Conservation (phyloP, 495 filamentous ascomycete genomes). For the Cercophora samala region DNA sequence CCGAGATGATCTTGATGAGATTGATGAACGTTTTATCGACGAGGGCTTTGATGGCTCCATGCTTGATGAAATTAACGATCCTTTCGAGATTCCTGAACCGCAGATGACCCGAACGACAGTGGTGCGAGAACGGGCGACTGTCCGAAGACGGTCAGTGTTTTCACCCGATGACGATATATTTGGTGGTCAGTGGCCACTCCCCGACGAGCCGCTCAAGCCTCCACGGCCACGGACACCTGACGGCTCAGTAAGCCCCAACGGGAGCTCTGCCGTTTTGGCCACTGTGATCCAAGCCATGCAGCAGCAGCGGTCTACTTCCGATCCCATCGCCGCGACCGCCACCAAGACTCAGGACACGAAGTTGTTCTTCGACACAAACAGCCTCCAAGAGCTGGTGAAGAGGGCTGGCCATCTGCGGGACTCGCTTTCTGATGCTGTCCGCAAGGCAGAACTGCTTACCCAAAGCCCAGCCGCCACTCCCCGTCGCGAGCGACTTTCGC, state of each 20-base stretch:
- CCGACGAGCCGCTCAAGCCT: conserved; percentile 29
- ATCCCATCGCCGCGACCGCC: conserved; percentile 38
- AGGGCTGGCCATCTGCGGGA: conserved; percentile 75
- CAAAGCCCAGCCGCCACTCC: conserved; percentile 57
- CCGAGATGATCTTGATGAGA: conserved; percentile 39
- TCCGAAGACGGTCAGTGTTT: conserved; percentile 55
- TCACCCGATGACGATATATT: conserved; percentile 64
- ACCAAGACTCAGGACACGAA: conserved; percentile 60
- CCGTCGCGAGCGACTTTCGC: conserved; percentile 33
- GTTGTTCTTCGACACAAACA: conserved; percentile 88
- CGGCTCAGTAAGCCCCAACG: conserved; percentile 28
- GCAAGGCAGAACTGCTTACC: conserved; percentile 70
- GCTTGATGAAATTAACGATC: conserved; percentile 35
- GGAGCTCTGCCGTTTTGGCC: conserved; percentile 61
- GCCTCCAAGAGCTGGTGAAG: conserved; percentile 79
- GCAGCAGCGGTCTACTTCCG: conserved; percentile 52
- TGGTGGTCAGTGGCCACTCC: conserved; percentile 46
- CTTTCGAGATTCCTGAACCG: conserved; percentile 36
- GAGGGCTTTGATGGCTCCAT: conserved; percentile 49
- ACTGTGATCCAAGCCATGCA: conserved; percentile 79
- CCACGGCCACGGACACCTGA: conserved; percentile 42
- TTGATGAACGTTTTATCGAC: conserved; percentile 57
- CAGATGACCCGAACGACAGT: conserved; percentile 42
- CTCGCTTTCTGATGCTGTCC: conserved; percentile 69
- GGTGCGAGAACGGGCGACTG: conserved; percentile 40